These are phyloP conservation scores for Macrocybe gigantea DNA, from an alignment of 768 basidiomycete genomes.

Conservation along the genomic window DNA sequence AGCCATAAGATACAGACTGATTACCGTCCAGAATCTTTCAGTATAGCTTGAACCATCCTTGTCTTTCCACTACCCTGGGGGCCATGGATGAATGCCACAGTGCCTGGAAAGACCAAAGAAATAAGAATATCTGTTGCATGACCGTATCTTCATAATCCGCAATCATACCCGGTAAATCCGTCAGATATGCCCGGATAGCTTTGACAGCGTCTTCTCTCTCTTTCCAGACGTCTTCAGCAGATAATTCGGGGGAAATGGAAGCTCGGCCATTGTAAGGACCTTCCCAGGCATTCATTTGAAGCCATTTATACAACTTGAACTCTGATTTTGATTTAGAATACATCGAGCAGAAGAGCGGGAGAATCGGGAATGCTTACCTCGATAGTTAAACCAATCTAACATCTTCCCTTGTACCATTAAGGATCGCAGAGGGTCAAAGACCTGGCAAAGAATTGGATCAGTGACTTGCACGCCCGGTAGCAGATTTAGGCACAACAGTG, in stretches of 20 bases:
- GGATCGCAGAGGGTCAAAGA: constrained; percentile 89
- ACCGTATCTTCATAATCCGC: neutral
- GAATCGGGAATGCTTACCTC: constrained; percentile 35
- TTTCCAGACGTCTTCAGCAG: constrained; percentile 61
- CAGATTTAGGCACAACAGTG: constrained; percentile 44
- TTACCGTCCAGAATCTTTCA: constrained; percentile 51
- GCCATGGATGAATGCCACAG: constrained; percentile 73
- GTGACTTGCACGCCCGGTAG: neutral
- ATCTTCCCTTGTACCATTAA: constrained; percentile 81
- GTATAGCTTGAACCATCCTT: constrained; percentile 45
- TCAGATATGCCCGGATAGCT: constrained; percentile 63
- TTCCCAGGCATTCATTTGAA: constrained; percentile 56
- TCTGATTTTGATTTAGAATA: constrained; percentile 33
- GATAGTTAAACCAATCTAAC: constrained; percentile 78
- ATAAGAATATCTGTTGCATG: neutral
- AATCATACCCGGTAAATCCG: constrained; percentile 66
- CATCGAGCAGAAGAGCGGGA: neutral
- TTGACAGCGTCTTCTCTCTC: constrained; percentile 77
- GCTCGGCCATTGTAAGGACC: constrained; percentile 25
- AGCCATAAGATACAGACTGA: constrained; percentile 6
- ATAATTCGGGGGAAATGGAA: constrained; percentile 17
- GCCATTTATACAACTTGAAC: constrained; percentile 72
- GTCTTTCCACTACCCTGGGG: constrained; percentile 82
- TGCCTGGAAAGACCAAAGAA: constrained; percentile 34
- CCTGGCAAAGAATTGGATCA: constrained; percentile 32